Percentiles rank a stretch among this genome's conserved stretches.
Evolutionary conservation across 2,329 filamentous ascomycete species (phyloP).

Genomic region (Hyphodiscus sp.): DNA sequence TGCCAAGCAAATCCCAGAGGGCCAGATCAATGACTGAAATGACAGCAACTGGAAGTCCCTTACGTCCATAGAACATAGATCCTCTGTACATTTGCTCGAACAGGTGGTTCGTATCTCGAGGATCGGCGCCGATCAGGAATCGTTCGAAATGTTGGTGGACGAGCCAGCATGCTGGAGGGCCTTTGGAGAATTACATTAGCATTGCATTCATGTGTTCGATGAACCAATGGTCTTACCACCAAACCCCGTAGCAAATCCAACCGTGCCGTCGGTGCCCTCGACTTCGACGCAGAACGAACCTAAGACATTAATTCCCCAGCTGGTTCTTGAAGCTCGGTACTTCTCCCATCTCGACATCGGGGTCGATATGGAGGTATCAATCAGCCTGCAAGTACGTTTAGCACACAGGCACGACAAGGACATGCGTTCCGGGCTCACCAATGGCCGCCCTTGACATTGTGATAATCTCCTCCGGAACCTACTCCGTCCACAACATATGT

Average conservation of each 20-base stretch:
- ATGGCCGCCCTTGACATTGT: slow-evolving; percentile 76
- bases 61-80: slow-evolving; percentile 95
- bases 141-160: slow-evolving; percentile 89
- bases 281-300: slow-evolving; percentile 90
- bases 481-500: slow-evolving; percentile 66
- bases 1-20: slow-evolving; percentile 86
- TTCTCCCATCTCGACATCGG: slow-evolving; percentile 86
- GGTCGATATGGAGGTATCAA: slow-evolving; percentile 87
- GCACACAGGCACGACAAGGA: background rate
- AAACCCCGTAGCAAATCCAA: slow-evolving; percentile 90
- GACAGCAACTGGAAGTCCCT: slow-evolving; percentile 81
- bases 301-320: slow-evolving; percentile 92
- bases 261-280: slow-evolving; percentile 82
- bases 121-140: slow-evolving; percentile 84
- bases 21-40: slow-evolving; percentile 94
- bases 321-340: slow-evolving; percentile 81
- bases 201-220: background rate
- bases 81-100: slow-evolving; percentile 96
- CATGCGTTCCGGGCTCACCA: slow-evolving; percentile 41
- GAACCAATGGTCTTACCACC: slow-evolving; percentile 48
- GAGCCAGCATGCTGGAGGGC: slow-evolving; percentile 89
- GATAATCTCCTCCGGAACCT: slow-evolving; percentile 69
- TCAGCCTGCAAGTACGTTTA: slow-evolving; percentile 64
- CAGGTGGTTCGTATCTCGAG: slow-evolving; percentile 81
- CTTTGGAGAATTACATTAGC: slow-evolving; percentile 29